Conservation (phyloP, 148 eudicot genomes). For the Rheum nobile region DNA sequence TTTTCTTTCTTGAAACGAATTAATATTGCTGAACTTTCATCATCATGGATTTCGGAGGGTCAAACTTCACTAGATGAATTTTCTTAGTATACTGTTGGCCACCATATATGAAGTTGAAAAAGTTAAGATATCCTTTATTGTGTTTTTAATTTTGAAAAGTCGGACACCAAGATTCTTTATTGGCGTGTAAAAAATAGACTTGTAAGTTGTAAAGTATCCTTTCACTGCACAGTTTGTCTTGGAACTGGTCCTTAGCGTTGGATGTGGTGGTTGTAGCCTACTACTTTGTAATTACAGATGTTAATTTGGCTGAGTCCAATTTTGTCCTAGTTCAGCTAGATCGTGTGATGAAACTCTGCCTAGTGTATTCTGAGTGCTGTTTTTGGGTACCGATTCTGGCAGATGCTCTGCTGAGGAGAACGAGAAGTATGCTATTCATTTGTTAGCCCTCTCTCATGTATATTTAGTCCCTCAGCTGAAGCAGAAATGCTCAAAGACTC, state of each 20-base stretch:
- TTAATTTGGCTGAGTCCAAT: background rate
- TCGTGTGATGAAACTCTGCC: background rate
- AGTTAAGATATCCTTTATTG: background rate
- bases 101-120: background rate
- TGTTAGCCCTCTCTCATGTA: constrained; percentile 75
- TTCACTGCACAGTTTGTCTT: background rate
- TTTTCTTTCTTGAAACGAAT: too few species aligned
- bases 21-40: background rate
- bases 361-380: background rate
- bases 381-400: constrained; percentile 7
- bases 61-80: background rate
- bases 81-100: background rate
- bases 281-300: background rate
- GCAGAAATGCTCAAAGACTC: constrained; percentile 56
- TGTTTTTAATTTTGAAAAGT: background rate
- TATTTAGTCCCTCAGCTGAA: constrained; percentile 68
- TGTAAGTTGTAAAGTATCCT: background rate
- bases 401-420: constrained; percentile 65
- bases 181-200: background rate
- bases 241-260: too few species aligned
- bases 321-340: background rate
- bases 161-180: background rate
- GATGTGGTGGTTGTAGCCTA: too few species aligned
- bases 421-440: constrained; percentile 70
- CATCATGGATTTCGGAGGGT: background rate